These are phyloP conservation scores for Pyrenopolyporus hunteri DNA, from an alignment of 495 filamentous ascomycete genomes.

Conservation along the genomic window DNA sequence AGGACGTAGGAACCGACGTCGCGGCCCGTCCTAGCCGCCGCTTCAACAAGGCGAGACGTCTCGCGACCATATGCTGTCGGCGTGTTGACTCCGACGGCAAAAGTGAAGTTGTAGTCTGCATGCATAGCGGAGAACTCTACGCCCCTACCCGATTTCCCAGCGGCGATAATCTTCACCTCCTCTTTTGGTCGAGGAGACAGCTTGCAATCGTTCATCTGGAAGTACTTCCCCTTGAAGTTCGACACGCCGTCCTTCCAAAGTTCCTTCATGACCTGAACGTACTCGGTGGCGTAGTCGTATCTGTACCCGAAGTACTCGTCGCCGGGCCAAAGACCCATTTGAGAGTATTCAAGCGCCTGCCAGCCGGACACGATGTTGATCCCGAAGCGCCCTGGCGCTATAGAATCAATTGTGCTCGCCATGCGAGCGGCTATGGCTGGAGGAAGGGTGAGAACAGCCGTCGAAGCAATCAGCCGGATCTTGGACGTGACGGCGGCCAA, in stretches of 20 bases:
- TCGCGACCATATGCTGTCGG: slow-evolving; percentile 33
- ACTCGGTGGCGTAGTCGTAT: slow-evolving; percentile 47
- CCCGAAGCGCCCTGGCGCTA: slow-evolving; percentile 44
- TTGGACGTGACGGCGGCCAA: slow-evolving; percentile 53
- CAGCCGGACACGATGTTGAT: slow-evolving; percentile 46
- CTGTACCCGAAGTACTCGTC: slow-evolving; percentile 45
- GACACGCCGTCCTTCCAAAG: slow-evolving; percentile 42
- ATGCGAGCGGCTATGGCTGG: slow-evolving; percentile 41
- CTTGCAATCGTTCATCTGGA: slow-evolving; percentile 46
- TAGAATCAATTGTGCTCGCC: slow-evolving; percentile 42
- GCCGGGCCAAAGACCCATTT: slow-evolving; percentile 47
- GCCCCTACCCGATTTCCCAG: slow-evolving; percentile 38
- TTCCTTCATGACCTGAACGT: slow-evolving; percentile 44
- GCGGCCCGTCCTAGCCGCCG: slow-evolving; percentile 27
- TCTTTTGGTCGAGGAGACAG: slow-evolving; percentile 40
- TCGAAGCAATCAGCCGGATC: slow-evolving; percentile 52
- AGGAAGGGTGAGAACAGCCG: slow-evolving; percentile 41
- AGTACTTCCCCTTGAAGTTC: slow-evolving; percentile 45
- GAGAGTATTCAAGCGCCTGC: slow-evolving; percentile 44
- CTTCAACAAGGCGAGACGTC: slow-evolving; percentile 37
- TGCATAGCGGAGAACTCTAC: slow-evolving; percentile 42
- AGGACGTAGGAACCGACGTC: slow-evolving; percentile 43
- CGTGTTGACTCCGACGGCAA: slow-evolving; percentile 42
- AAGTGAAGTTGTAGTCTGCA: slow-evolving; percentile 43
- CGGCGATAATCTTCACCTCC: slow-evolving; percentile 39